Conservation (phyloP, 768 basidiomycete species). For the Postia placenta region DNA sequence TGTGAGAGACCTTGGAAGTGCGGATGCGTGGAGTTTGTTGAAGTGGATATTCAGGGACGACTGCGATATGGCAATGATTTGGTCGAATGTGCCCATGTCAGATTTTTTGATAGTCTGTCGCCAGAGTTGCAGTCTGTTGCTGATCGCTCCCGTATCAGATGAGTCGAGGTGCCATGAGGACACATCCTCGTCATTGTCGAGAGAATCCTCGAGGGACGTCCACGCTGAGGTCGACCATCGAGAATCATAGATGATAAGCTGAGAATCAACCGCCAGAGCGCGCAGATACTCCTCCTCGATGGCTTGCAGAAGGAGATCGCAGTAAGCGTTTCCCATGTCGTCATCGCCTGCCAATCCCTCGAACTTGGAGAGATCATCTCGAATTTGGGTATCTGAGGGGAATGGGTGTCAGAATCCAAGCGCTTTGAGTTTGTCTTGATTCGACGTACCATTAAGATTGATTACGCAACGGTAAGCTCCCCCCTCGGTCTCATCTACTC, state of each 20-base stretch:
- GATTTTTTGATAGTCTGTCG: slow-evolving; percentile 11
- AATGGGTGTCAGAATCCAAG: slow-evolving; percentile 9
- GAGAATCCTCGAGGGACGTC: background rate
- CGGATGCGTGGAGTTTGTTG: slow-evolving; percentile 7
- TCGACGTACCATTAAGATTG: background rate
- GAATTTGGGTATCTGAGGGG: background rate
- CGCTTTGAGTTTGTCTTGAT: too few relatives aligned
- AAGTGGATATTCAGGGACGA: slow-evolving; percentile 19
- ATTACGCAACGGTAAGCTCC: slow-evolving; percentile 7
- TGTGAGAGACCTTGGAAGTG: background rate
- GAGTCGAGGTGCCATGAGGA: background rate
- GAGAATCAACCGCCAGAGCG: slow-evolving; percentile 12
- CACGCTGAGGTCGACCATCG: background rate
- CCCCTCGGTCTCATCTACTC: slow-evolving; percentile 11
- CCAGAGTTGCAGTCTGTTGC: slow-evolving; percentile 3
- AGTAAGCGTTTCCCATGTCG: slow-evolving; percentile 5
- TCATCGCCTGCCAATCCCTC: slow-evolving; percentile 1
- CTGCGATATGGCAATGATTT: slow-evolving; percentile 20
- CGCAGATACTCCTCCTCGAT: slow-evolving; percentile 18
- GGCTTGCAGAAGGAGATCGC: slow-evolving; percentile 9
- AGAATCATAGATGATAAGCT: slow-evolving; percentile 16
- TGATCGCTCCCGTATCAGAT: background rate
- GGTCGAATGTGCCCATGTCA: slow-evolving; percentile 19
- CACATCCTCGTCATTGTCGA: background rate
- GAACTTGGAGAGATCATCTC: background rate